Evolutionary conservation across 441 rosid species (phyloP), one percentile per base, ranked within the genome.

Genomic region (Pelargonium fulgidum): DNA sequence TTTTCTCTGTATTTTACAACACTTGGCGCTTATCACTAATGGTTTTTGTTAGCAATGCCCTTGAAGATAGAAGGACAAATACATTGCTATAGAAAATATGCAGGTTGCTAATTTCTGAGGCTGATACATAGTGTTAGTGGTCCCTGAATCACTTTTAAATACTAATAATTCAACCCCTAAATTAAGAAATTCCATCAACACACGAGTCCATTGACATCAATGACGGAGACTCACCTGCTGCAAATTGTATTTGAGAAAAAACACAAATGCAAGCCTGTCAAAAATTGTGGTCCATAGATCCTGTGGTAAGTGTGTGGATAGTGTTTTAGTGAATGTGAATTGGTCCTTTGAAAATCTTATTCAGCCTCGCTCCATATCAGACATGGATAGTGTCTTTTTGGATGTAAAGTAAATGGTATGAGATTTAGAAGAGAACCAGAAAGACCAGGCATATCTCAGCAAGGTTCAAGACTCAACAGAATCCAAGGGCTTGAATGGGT

Each of bases 281-380:
- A 47, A 50, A 50, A 5, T 54, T 16, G 61, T 54, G 61, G 61
- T 54, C 61, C 61, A 17, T 10, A 6, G 9, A 47, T 47, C 14
- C 13, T 47, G 52, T 54, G 61, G 4, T 54, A 9, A 54, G 20
- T 16, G 20, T 54, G 20, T 54, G 22, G 22, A 16, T 54, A 54
- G 61, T 54, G 22, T 54, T 54, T 54, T 14, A 54, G 61, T 54
- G 61, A 16, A 54, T 54, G 20, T 14, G 61, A 47, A 54, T 54
- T 54, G 61, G 20, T 16, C 10, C 10, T 9, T 16, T 16, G 10
- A 16, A 16, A 6, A 54, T 54, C 22, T 54, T 16, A 7, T 5
- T 54, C 7, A 54, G 1, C 4, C 22, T 14, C 61, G 16, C 61
- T 16, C 61, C 61, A 54, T 54, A 16, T 54, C 61, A 54, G 61